Base-by-base conservation (phyloP, 2,329 filamentous ascomycete genomes). In the Phaeosphaeriaceae sp. region DNA sequence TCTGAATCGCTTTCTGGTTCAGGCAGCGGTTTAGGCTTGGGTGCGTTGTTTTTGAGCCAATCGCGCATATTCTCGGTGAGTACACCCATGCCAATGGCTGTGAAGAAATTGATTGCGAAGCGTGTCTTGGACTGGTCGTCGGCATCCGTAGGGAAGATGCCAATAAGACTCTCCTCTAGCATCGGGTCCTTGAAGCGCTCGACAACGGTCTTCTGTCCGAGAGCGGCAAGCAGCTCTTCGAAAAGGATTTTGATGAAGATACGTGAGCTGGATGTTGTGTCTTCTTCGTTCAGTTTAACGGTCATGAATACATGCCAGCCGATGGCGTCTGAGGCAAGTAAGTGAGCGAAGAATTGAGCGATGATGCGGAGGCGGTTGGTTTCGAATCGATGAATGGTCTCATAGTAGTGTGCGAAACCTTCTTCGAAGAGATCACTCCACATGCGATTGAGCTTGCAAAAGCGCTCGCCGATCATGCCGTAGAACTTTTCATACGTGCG, bases 81-180 rank as follows among this genome's bases (percentile, higher is more conserved):
- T 18, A 85, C 86, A 70, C 94, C 94, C 89, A 99, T 95, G 50
- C 92, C 92, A 65, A 99, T 96, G 66, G 92, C 94, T 8, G 94
- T 99, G 74, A 99, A 97, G 81, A 97, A 99, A 76, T 99, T 99
- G 86, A 99, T 96, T 42, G 92, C 90, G 80, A 99, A 99, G 45
- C 93, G 87, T 32, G 92, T 92, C 74, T 97, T 94, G 68, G 90
- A 87, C 18, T 92, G 85, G 66, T 92, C 90, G 51, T 66, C 61
- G n/a, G 64, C 90, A 71, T 97, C 92, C 52, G 81, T 87, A 0
- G 94, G 94, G 80, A 99, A 97, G 35, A 99, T 78, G 23, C 93
- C 93, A 32, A 87, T 85, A 50, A 97, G 85, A 70, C 84, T 89
- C 41, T 91, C 85, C 52, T 87, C 86, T 32, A 97, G 79, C 41